Evolutionary conservation across 176 grass and related monocot species (phyloP).

Genomic region (Oryza glumipatula): DNA sequence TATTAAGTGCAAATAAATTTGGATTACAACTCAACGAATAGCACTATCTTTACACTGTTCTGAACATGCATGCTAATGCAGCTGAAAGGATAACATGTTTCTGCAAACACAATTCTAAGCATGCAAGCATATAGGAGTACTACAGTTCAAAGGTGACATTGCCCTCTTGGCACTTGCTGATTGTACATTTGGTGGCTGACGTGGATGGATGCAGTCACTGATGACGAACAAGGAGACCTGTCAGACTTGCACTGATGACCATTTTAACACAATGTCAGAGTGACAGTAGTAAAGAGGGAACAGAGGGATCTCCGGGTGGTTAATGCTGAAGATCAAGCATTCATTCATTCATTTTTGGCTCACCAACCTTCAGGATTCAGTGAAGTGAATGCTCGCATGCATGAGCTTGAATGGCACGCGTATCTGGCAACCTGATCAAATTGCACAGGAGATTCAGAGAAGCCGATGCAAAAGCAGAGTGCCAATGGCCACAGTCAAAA

Average conservation of each 20-base stretch:
- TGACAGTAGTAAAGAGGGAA: not conserved
- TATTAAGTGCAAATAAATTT: no score
- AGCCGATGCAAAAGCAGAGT: not conserved
- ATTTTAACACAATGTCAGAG: not conserved
- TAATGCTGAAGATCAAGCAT: conserved; percentile 9
- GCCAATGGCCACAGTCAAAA: not conserved
- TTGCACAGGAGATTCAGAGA: not conserved
- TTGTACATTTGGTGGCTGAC: not conserved
- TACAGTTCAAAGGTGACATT: no score
- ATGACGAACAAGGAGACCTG: not conserved
- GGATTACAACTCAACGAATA: no score
- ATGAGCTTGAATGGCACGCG: not conserved
- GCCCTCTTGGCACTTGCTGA: not conserved
- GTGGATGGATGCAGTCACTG: not conserved
- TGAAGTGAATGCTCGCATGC: not conserved
- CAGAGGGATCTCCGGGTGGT: not conserved
- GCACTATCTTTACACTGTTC: not conserved
- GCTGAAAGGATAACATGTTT: no score
- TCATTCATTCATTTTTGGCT: conserved; percentile 16
- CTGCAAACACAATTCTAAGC: not conserved
- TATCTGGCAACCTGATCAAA: not conserved
- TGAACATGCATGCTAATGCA: not conserved
- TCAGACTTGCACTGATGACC: not conserved
- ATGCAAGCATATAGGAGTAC: not conserved
- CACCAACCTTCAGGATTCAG: conserved; percentile 1